These are phyloP conservation scores for Fusarium drepaniforme DNA, from an alignment of 2,329 filamentous ascomycete genomes.

Conservation along the genomic window DNA sequence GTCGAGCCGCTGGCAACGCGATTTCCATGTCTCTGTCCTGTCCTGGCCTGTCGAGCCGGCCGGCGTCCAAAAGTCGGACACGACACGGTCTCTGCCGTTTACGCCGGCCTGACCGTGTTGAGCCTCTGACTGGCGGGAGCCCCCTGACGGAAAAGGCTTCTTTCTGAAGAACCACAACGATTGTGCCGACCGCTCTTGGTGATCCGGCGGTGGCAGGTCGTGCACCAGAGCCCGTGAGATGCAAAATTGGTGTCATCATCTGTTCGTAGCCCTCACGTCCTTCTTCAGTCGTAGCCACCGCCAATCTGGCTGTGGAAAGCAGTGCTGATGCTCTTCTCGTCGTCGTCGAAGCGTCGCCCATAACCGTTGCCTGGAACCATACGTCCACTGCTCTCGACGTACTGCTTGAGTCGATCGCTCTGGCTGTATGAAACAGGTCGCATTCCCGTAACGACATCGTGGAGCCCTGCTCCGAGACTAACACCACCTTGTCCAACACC, in stretches of 20 bases:
- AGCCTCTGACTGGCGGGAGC: slow-evolving; percentile 30
- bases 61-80: slow-evolving; percentile 38
- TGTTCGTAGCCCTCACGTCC: slow-evolving; percentile 41
- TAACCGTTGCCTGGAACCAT: slow-evolving; percentile 75
- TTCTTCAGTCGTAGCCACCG: slow-evolving; percentile 65
- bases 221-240: slow-evolving; percentile 44
- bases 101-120: slow-evolving; percentile 32
- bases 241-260: slow-evolving; percentile 46
- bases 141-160: slow-evolving; percentile 31
- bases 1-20: slow-evolving; percentile 36
- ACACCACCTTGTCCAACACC: slow-evolving; percentile 87
- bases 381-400: slow-evolving; percentile 87
- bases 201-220: slow-evolving; percentile 36
- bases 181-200: slow-evolving; percentile 35
- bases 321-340: slow-evolving; percentile 95
- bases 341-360: slow-evolving; percentile 84
- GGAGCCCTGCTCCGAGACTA: slow-evolving; percentile 85
- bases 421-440: slow-evolving; percentile 70
- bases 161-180: slow-evolving; percentile 35
- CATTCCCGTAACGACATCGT: slow-evolving; percentile 76
- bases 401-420: slow-evolving; percentile 89
- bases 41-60: slow-evolving; percentile 33
- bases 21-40: slow-evolving; percentile 37
- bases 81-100: slow-evolving; percentile 37
- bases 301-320: slow-evolving; percentile 97